Conservation (phyloP, 176 grass and related monocot species). For the Aegilops bicornis region DNA sequence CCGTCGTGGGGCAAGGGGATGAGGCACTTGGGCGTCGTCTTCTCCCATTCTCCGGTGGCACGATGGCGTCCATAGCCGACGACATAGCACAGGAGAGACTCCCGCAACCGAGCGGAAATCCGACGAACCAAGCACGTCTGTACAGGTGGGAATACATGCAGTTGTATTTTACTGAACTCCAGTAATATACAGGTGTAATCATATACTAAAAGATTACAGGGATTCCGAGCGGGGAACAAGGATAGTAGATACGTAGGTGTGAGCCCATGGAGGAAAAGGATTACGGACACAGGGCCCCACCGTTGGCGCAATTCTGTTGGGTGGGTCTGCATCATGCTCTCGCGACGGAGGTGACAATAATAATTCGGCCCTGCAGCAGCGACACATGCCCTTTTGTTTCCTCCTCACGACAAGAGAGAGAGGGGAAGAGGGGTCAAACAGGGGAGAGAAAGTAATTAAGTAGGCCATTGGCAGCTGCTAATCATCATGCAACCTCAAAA, state of each 20-base stretch:
- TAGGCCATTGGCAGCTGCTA: constrained; percentile 22
- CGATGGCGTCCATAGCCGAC: no score
- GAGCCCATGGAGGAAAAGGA: neutral
- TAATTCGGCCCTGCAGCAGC: constrained; percentile 34
- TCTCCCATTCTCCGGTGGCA: no score
- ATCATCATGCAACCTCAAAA: constrained; percentile 44
- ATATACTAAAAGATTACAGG: no score
- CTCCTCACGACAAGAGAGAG: constrained; percentile 3
- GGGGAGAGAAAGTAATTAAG: neutral
- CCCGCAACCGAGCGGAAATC: no score
- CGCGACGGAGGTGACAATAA: constrained; percentile 50
- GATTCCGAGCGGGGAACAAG: neutral
- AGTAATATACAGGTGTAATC: no score
- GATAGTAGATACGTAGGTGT: neutral
- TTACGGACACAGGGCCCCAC: constrained; percentile 41
- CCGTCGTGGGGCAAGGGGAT: no score
- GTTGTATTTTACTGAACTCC: no score
- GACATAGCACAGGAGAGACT: no score
- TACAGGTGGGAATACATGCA: no score
- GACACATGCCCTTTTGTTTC: constrained; percentile 23
- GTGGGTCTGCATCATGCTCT: constrained; percentile 46
- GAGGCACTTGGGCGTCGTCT: no score
- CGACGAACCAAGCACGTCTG: no score
- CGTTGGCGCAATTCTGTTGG: constrained; percentile 32
- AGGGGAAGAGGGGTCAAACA: constrained; percentile 13